Evolutionary conservation across 495 filamentous ascomycete species (phyloP).

Genomic region (Elasticomyces elasticus): DNA sequence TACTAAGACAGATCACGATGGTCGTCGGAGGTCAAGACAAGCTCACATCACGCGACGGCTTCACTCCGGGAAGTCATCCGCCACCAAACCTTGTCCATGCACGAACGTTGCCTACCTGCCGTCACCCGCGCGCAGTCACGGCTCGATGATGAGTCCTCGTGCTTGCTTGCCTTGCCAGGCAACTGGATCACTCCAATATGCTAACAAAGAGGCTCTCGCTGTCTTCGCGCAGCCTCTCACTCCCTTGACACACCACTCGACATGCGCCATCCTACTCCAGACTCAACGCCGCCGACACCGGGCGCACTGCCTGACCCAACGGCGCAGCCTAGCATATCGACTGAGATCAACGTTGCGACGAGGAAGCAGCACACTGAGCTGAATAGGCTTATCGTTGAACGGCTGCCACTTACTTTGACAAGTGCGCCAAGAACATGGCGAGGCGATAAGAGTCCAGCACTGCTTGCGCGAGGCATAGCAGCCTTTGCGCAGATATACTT

Average conservation of each 20-base stretch:
- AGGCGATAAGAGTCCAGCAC: constrained; percentile 9
- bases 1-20: too few relatives aligned
- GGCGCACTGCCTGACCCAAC: background rate
- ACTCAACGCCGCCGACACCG: constrained; percentile 2
- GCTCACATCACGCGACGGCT: too few relatives aligned
- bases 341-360: constrained; percentile 23
- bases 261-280: constrained; percentile 1
- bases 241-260: background rate
- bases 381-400: constrained; percentile 38
- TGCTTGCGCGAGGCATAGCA: constrained; percentile 36
- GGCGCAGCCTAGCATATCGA: constrained; percentile 2
- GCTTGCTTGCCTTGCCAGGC: background rate
- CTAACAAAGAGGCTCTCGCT: background rate
- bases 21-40: too few relatives aligned
- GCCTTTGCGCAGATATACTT: constrained; percentile 39
- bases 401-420: constrained; percentile 39
- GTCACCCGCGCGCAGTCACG: background rate
- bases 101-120: background rate
- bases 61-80: too few relatives aligned
- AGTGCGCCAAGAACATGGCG: constrained; percentile 25
- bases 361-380: constrained; percentile 37
- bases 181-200: background rate
- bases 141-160: background rate
- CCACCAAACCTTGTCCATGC: background rate
- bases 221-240: background rate